phyloP scores from a whole-genome alignment of 1,284 basidiomycete species.

The Rhizoctonia solani region DNA sequence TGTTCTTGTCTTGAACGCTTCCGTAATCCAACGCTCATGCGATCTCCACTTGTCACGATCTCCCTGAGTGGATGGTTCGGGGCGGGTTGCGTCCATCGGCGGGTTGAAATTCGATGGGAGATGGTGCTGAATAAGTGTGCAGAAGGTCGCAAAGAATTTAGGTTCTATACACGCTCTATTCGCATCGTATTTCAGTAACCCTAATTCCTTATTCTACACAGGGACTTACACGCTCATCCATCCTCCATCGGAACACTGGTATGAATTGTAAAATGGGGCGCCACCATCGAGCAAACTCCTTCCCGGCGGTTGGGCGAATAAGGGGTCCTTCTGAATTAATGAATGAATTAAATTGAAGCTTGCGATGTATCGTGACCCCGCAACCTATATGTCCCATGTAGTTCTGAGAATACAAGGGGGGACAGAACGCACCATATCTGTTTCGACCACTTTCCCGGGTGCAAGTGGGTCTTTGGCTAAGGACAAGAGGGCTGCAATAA shows the following conservation, averaged over 20 bases:
- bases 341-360: constrained; percentile 67
- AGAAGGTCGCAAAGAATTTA: constrained; percentile 67
- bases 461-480: constrained; percentile 58
- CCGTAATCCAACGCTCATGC: constrained; percentile 60
- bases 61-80: constrained; percentile 56
- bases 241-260: constrained; percentile 69
- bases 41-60: constrained; percentile 63
- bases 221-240: constrained; percentile 67
- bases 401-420: not conserved
- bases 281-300: constrained; percentile 74
- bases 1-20: constrained; percentile 63
- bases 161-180: constrained; percentile 65
- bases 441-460: constrained; percentile 74
- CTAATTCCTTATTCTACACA: not conserved
- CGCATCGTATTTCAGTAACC: not conserved
- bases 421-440: constrained; percentile 66
- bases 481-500: constrained; percentile 69
- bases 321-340: constrained; percentile 46
- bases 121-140: constrained; percentile 59
- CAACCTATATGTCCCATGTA: constrained; percentile 56
- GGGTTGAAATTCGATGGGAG: constrained; percentile 49
- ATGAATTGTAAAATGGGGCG: constrained; percentile 77
- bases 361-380: constrained; percentile 75
- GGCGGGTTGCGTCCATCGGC: constrained; percentile 54
- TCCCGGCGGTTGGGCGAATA: constrained; percentile 55